phyloP scores from a whole-genome alignment of 345 rosid genomes.

The Citrus maxima region DNA sequence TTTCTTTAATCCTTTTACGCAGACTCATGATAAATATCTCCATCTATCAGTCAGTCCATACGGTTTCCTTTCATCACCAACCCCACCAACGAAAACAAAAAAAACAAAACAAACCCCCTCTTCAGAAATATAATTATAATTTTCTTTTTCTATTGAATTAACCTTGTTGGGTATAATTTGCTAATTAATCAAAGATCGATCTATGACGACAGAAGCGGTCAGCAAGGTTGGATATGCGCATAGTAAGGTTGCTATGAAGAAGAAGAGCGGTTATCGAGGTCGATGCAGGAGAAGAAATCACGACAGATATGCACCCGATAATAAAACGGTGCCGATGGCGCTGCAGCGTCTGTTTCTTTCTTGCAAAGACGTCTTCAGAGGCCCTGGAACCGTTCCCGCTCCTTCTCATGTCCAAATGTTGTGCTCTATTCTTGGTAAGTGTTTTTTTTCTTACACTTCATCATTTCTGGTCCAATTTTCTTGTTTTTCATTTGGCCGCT shows the following conservation, averaged over 20 bases:
- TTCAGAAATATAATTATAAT: too few species aligned
- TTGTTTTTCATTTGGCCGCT: neutral
- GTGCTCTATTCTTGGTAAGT: slow-evolving; percentile 49
- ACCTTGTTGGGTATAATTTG: too few species aligned
- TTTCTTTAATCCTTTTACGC: neutral
- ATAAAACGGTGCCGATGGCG: slow-evolving; percentile 7
- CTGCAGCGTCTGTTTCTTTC: slow-evolving; percentile 50
- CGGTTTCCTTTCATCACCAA: neutral
- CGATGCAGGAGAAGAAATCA: slow-evolving; percentile 10
- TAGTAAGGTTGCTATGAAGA: too few species aligned
- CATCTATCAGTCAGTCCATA: too few species aligned
- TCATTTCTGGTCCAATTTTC: neutral
- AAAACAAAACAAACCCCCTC: too few species aligned
- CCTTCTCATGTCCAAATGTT: slow-evolving; percentile 40
- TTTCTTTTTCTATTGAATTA: too few species aligned
- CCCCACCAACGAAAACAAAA: neutral
- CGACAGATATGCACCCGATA: neutral
- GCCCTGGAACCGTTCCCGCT: slow-evolving; percentile 52
- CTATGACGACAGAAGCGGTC: too few species aligned
- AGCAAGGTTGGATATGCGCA: too few species aligned
- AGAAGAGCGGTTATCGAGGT: neutral
- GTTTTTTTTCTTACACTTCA: too few species aligned
- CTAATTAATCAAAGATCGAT: too few species aligned
- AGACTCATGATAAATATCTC: too few species aligned
- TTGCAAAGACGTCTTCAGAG: slow-evolving; percentile 48